Evolutionary conservation across 768 basidiomycete genomes (phyloP).

Genomic region (Hemileccinum impolitum): DNA sequence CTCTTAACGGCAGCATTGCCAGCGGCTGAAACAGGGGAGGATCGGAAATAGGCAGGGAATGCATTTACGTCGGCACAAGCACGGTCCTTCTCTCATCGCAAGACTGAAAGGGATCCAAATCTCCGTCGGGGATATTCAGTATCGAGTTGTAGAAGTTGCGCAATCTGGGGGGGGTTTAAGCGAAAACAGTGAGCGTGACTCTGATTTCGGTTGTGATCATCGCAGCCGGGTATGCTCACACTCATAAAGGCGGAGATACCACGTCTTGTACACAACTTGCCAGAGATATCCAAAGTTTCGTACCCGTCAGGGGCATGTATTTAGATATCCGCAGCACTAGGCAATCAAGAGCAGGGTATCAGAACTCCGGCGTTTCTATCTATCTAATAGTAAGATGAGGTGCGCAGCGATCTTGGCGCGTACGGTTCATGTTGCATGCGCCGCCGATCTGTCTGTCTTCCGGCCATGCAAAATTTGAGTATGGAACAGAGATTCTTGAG

Average conservation of each 20-base stretch:
- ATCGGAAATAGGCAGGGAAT: constrained; percentile 6
- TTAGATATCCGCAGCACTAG: not conserved
- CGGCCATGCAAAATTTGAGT: too few relatives aligned
- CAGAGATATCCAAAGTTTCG: too few relatives aligned
- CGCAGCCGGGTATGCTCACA: not conserved
- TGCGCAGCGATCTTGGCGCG: too few relatives aligned
- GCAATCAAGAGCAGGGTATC: too few relatives aligned
- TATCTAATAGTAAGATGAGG: too few relatives aligned
- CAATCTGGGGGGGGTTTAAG: too few relatives aligned
- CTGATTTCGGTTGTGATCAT: constrained; percentile 4
- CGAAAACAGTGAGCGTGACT: not conserved
- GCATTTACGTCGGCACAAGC: constrained; percentile 7
- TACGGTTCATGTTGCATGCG: too few relatives aligned
- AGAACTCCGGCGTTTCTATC: too few relatives aligned
- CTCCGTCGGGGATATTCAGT: not conserved
- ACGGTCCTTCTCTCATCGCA: not conserved
- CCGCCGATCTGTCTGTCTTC: too few relatives aligned
- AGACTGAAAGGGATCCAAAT: not conserved
- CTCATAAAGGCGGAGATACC: not conserved
- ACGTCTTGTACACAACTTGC: not conserved
- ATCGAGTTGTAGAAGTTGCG: too few relatives aligned
- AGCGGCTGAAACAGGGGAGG: not conserved
- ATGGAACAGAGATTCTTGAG: too few relatives aligned
- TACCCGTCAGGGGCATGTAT: not conserved
- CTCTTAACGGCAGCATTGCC: not conserved